Evolutionary conservation across 345 rosid species (phyloP), one percentile per base, ranked within the genome.

Genomic region (Citrus reticulata): DNA sequence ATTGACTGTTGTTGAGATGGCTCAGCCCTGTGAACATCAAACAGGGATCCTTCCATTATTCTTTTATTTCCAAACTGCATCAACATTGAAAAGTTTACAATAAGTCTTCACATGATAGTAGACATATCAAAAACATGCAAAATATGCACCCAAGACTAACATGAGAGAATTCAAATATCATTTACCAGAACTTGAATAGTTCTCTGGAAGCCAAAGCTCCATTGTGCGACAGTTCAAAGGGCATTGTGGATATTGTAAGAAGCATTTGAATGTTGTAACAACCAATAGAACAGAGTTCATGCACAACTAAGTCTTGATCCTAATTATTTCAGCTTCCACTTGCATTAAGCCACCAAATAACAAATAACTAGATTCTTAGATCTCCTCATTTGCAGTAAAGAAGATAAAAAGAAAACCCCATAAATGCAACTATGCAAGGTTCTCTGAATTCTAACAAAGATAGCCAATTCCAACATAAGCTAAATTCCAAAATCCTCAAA

Each of bases 11-110:
- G 88, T 27, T 91, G 91, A 70, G 91, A 83, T 40, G 88, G 74
- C 60, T 88, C 88, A 17, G 89, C 87, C 81, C 91, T 89, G 79
- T 86, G 88, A 30, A 46, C 82, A 80, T 88, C 92, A 80, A 90
- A 87, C 49, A 75, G 63, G 60, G 88, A 85, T 79, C 95, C 99
- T 64, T 80, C 85, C 84, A 90, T 77, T 82, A 88, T 54, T 86
- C 97, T 87, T 79, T 91, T 90, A 85, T 87, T 88, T 81, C 88
- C 84, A 51, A 91, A 87, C 97, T 96, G 89, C 89, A 88, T 27
- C 64, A 66, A 32, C 54, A 49, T 39, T 32, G 32, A 65, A 83
- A 55, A 70, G 42, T 69, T 49, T 14, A 69, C 14, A 27, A 63
- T 80, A 68, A 86, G 84, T 40, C 70, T 59, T 42, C 16, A 63